Evolutionary conservation across 1,284 basidiomycete species (phyloP), one percentile per base, ranked within the genome.

Genomic region (Volvariella surrecta): DNA sequence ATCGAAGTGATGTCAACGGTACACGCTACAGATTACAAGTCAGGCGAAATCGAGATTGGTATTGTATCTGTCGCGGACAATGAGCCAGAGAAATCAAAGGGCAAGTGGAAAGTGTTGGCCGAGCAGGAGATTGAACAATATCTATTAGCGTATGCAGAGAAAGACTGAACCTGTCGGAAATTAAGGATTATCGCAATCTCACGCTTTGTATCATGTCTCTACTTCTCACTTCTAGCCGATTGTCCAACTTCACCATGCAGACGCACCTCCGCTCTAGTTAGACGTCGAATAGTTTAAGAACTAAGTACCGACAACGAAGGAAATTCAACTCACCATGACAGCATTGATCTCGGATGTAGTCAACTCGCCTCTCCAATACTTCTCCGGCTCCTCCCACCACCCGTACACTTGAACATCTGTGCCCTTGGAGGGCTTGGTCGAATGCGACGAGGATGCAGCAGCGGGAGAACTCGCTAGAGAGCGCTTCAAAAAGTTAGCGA

Each of bases 1-100:
- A 93, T 99, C 48, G 91, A 95, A 62, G 86, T 87, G 11, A 85
- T 99, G 62, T 90, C 90, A 28, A 91, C 84, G 0, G 85, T 98
- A 45, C 83, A 93, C 61, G 85, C 91, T 22, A 96, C 94, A 17
- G 96, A 99, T 61, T 93, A 94, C 71, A 98, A 98, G 63, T 70
- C 86, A 0, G 85, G 82, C 32, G 89, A 92, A 59, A 84, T 92
- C 50, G 89, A 93, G 60, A 88, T 90, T 45, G 84, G 87, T 4
- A 87, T 92, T 38, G 81, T 88, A 13, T 90, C 87, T 17, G 72
- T 70, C 3, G 73, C 73, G 34, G 75, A 80, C 4, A 78, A 81
- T n/a, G 87, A 89, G 54, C 61, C 70, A 48, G 60, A 60, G 44
- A 80, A 85, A 63, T 76, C 73, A 37, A 67, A 72, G 48, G 90